Evolutionary conservation across 2,329 filamentous ascomycete genomes (phyloP), one percentile per base, ranked within the genome.

Genomic region (Xenoacremonium recifei): DNA sequence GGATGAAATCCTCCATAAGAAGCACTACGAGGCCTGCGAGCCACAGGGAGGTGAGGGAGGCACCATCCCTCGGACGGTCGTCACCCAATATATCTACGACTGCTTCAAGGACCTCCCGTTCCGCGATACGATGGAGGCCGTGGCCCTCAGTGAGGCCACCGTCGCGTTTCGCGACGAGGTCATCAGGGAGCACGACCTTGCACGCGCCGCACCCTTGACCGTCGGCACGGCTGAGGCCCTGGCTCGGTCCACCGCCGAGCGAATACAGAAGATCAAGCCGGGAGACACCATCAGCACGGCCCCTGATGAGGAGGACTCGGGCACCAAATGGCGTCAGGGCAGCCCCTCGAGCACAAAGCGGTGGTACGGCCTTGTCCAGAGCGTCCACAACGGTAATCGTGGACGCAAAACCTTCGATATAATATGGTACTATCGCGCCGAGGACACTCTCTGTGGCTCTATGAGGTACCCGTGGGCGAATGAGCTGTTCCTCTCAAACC

Each of bases 401-500:
- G 69, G 71, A 0, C 49, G 47, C 13, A 63, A 60, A 0, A 66
- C 67, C 2, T 79, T 90, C 10, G 75, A 84, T 40, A 77, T 90
- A 0, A 72, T 86, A 1, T 93, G 87, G 87, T 68, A 93, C 0
- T 92, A 91, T 51, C 72, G 77, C 3, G 77, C 87, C 0, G 69
- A 72, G 0, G 84, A 93, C 40, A 93, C 89, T 0, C 77, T 84
- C 0, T 87, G 89, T 32, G 77, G 74, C 0, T 66, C 76, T 5
- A 82, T 84, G 64, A 74, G 73, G 9, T 95, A 92, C 51, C 84
- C 84, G 0, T 83, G 80, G 62, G 48, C 65, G 0, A 87, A 90
- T 38, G 88, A 95, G 61, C 63, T 93, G 0, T 93, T 93, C 47
- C 64, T 92, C 0, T 88, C 83, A 0, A 79, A 89, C 37, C 81